Base-by-base conservation (phyloP, 2,329 filamentous ascomycete genomes). In the Macrophomina pseudophaseolina region DNA sequence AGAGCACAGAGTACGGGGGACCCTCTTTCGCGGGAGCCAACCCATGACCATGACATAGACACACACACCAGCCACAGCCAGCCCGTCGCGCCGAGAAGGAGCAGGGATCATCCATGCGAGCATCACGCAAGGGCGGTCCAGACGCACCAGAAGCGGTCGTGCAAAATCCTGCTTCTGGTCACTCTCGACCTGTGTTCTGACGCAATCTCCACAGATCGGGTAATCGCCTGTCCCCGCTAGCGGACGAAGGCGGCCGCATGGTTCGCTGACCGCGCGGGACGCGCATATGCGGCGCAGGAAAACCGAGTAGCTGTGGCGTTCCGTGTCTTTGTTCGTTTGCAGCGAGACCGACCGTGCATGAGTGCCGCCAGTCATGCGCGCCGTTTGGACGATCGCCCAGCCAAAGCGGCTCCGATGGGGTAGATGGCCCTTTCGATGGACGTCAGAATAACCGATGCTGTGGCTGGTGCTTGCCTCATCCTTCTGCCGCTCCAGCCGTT, bases 121-220 rank as follows among this genome's bases (percentile, higher is more conserved):
- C 28, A 23, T 38, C n/a, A 33, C 52, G 38, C 52, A 16, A 40
- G 52, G 5, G 48, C 23, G 42, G 56, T 60, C 56, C 42, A 48
- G 56, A 49, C 30, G 42, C 32, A 6, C 58, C 42, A 49, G 58
- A 62, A 49, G 16, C 44, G 38, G 42, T 18, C 16, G n/a, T 23
- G 7, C 33, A 28, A 62, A 62, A 62, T 62, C 58, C 58, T 62
- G 58, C 58, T 60, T 60, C 23, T 12, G 49, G 49, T 30, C 11
- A 16, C 49, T 30, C 28, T 46, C 6, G 40, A 46, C 40, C 40
- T 14, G 23, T 23, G 40, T 40, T 30, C 38, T 48, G 56, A 60
- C 56, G 56, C 56, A 60, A 60, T 60, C 56, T 33, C 40, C 38
- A 46, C 56, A 11, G 18, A 60, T 60, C 56, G 56, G 56, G 56